phyloP scores from a whole-genome alignment of 73 alveolate species.

The Paraurostyla sp. region DNA sequence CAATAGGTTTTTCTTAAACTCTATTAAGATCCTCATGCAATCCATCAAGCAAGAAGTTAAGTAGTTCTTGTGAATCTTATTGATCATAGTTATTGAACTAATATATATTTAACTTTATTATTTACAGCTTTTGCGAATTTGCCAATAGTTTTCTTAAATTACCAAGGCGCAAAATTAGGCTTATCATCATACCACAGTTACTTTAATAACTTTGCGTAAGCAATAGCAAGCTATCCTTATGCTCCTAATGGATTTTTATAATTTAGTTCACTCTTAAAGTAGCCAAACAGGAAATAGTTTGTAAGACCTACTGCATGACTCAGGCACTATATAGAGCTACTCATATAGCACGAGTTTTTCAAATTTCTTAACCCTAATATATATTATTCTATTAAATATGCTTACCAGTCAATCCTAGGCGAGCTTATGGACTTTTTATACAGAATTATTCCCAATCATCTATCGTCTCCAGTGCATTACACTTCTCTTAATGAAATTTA shows the following conservation, averaged over 20 bases:
- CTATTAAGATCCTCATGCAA: slow-evolving; percentile 90
- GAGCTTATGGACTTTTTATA: neutral
- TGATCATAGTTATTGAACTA: slow-evolving; percentile 77
- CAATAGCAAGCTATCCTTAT: slow-evolving; percentile 80
- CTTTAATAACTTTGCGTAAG: slow-evolving; percentile 82
- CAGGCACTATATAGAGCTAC: slow-evolving; percentile 84
- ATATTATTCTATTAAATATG: neutral
- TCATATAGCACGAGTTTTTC: slow-evolving; percentile 91
- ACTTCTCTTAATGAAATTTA: slow-evolving; percentile 73
- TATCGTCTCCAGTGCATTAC: slow-evolving; percentile 67
- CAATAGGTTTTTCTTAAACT: slow-evolving; percentile 82
- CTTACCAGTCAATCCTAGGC: slow-evolving; percentile 32
- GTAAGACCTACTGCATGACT: slow-evolving; percentile 84
- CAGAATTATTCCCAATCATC: slow-evolving; percentile 44
- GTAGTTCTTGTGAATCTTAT: slow-evolving; percentile 92
- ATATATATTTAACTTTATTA: neutral
- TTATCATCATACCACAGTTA: slow-evolving; percentile 87
- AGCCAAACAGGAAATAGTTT: slow-evolving; percentile 75
- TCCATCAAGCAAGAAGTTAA: slow-evolving; percentile 82
- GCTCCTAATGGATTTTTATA: slow-evolving; percentile 68
- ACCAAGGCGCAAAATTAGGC: slow-evolving; percentile 79
- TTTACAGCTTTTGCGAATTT: slow-evolving; percentile 71
- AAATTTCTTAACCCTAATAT: slow-evolving; percentile 85
- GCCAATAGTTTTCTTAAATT: slow-evolving; percentile 83
- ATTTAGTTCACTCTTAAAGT: slow-evolving; percentile 71